These are phyloP conservation scores for Artemisia tridentata DNA, from an alignment of 129 eudicot genomes.

Conservation along the genomic window DNA sequence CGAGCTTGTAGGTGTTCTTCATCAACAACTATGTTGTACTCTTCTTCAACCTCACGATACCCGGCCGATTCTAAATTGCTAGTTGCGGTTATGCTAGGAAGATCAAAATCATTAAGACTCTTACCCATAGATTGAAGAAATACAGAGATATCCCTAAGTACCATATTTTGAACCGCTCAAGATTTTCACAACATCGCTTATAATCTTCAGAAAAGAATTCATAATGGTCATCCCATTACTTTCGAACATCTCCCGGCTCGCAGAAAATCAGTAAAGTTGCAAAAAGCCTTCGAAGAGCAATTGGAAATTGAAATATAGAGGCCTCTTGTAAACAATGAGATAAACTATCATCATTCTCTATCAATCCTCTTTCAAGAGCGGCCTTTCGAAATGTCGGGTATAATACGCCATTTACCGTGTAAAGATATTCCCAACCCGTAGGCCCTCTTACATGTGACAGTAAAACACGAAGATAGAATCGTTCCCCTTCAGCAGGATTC, in stretches of 20 bases:
- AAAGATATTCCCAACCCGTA: constrained; percentile 17
- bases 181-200: too few relatives aligned
- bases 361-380: constrained; percentile 4
- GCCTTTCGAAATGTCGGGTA: constrained; percentile 11
- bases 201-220: too few relatives aligned
- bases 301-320: constrained; percentile 11
- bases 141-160: too few relatives aligned
- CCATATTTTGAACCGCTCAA: too few relatives aligned
- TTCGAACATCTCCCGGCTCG: not conserved
- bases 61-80: too few relatives aligned
- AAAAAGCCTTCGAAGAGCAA: constrained; percentile 5
- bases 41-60: too few relatives aligned
- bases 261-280: constrained; percentile 18
- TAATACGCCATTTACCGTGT: not conserved
- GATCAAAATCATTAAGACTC: too few relatives aligned
- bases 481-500: constrained; percentile 11
- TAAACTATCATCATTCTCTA: constrained; percentile 1
- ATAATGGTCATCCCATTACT: too few relatives aligned
- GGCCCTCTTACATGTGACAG: constrained; percentile 21
- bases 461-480: constrained; percentile 20
- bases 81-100: too few relatives aligned
- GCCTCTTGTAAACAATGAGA: constrained; percentile 18
- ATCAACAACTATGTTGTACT: too few relatives aligned
- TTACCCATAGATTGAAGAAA: too few relatives aligned
- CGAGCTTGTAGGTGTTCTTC: too few relatives aligned